These are phyloP conservation scores for Logfia minima DNA, from an alignment of 129 eudicot genomes.

Conservation along the genomic window DNA sequence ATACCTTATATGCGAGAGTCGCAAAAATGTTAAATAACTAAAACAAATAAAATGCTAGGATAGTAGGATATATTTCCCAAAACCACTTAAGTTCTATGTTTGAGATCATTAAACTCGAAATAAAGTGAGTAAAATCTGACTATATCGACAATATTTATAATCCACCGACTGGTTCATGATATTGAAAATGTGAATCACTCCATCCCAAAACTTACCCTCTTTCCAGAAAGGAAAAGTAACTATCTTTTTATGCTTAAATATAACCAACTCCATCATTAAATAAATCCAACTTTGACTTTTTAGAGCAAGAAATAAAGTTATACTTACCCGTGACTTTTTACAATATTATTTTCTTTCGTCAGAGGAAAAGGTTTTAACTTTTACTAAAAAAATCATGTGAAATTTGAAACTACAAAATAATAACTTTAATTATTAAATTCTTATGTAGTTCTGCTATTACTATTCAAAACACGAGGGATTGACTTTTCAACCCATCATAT, in stretches of 20 bases:
- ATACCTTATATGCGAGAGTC: background rate
- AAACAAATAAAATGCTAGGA: background rate
- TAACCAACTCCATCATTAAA: background rate
- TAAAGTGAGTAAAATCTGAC: background rate
- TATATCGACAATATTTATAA: background rate
- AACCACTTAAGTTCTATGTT: background rate
- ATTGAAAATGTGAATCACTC: background rate
- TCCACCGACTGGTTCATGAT: background rate
- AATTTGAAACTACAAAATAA: background rate
- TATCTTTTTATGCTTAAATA: background rate
- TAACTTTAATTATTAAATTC: background rate
- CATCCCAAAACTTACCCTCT: background rate
- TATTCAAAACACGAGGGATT: background rate
- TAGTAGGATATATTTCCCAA: background rate
- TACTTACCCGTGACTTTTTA: background rate
- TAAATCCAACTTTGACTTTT: background rate
- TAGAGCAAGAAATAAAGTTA: background rate
- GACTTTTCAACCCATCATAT: conserved; percentile 1
- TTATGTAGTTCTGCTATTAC: background rate
- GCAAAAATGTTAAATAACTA: background rate
- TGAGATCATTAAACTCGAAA: background rate
- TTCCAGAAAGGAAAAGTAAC: background rate
- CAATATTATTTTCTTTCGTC: background rate
- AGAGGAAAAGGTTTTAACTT: background rate
- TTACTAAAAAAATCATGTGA: background rate